Evolutionary conservation across 495 filamentous ascomycete genomes (phyloP).

Genomic region (Penicillium antarcticum): DNA sequence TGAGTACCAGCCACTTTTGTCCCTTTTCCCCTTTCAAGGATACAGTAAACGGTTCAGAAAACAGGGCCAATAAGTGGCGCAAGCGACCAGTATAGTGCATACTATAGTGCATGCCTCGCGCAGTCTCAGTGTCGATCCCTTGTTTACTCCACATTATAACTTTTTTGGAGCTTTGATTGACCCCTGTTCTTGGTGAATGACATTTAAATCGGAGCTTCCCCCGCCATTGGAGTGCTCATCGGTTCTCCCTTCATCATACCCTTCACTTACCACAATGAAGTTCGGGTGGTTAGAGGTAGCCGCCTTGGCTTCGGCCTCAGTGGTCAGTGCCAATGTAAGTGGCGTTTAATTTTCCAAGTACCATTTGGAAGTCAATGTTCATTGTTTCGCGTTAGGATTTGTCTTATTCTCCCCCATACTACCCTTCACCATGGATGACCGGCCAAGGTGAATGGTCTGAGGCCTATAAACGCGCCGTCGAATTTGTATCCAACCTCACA

Average conservation of each 20-base stretch:
- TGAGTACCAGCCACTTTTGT: not conserved
- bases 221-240: not conserved
- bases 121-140: constrained; percentile 1
- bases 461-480: constrained; percentile 71
- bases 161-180: not conserved
- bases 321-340: constrained; percentile 35
- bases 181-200: not conserved
- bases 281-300: constrained; percentile 36
- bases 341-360: not conserved
- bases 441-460: constrained; percentile 71
- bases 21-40: not conserved
- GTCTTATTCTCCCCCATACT: constrained; percentile 59
- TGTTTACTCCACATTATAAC: not conserved
- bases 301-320: constrained; percentile 33
- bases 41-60: not conserved
- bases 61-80: not conserved
- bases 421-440: constrained; percentile 80
- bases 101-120: too few species aligned
- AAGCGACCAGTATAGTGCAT: constrained; percentile 4
- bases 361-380: not conserved
- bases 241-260: not conserved
- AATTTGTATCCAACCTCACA: constrained; percentile 79
- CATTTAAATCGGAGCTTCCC: not conserved
- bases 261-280: constrained; percentile 28
- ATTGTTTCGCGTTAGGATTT: constrained; percentile 20